Base-by-base conservation (phyloP, 306 rosid species). In the Luffa acutangula region DNA sequence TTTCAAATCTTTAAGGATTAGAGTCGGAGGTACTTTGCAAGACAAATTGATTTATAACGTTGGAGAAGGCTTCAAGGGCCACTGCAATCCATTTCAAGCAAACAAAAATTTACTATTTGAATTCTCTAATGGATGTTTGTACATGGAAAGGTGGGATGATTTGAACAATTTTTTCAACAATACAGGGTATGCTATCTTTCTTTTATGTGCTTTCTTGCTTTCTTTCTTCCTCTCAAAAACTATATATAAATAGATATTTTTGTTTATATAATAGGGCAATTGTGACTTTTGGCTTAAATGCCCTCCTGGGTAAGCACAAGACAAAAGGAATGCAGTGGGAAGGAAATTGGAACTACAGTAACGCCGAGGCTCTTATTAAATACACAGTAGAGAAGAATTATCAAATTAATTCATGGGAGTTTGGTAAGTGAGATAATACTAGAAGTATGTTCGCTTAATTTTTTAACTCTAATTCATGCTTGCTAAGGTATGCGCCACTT, bases 271-370 rank as follows among this genome's bases (percentile, higher is more conserved):
- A 43, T 88, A 93, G 98, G 80, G 88, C 85, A 51, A 53, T 89
- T 20, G 62, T 91, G 76, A 93, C 96, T 72, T 93, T 90, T 87
- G 86, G 97, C 80, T 86, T 93, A 90, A 93, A 93, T 83, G 98
- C 98, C 0, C 93, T 93, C 31, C 31, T 43, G 67, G 98, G 97
- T 78, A 91, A 93, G 81, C 90, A 85, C 86, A 63, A 49, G 51
- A 46, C 58, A 46, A 42, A 75, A 12, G 81, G 56, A 12, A 66
- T 11, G 66, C 79, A 43, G 51, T 93, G 98, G 97, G 90, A 78
- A 84, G 97, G 97, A 90, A 87, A 90, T 25, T 25, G 31, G 31
- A 25, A 25, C 31, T 25, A 25, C 31, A 25, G 31, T 25, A 25
- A 25, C 1, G 83, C 96, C 43, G 17, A 83, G 51, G 88, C 84